Percentiles rank a stretch among this genome's conserved stretches.
phyloP scores from a whole-genome alignment of 2,329 filamentous ascomycete species.

The Talaromyces sp. region DNA sequence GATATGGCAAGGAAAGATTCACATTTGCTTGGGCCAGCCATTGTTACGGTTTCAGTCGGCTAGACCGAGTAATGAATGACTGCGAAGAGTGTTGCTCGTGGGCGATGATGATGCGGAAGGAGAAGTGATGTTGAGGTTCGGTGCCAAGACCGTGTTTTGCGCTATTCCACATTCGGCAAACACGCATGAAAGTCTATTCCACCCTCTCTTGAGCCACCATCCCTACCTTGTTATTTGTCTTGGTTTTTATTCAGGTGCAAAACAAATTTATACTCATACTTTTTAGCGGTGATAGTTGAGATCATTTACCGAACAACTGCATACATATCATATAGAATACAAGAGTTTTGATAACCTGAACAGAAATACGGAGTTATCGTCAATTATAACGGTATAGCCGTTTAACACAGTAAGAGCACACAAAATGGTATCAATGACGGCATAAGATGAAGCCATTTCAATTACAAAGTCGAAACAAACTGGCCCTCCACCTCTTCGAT shows the following conservation, averaged over 20 bases:
- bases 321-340: neutral
- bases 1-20: constrained; percentile 16
- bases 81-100: neutral
- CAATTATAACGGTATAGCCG: neutral
- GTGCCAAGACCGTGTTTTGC: neutral
- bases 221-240: neutral
- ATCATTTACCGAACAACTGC: neutral
- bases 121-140: neutral
- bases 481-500: constrained; percentile 37
- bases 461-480: constrained; percentile 4
- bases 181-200: neutral
- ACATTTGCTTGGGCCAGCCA: constrained; percentile 51
- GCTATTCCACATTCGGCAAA: neutral
- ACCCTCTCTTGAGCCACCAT: neutral
- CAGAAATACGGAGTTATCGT: neutral
- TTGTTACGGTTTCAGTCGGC: constrained; percentile 17
- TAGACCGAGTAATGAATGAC: neutral
- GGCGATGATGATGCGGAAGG: neutral
- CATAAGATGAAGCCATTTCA: neutral
- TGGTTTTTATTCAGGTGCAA: neutral
- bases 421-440: neutral
- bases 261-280: neutral
- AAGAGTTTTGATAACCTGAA: neutral
- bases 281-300: neutral
- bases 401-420: neutral